Conservation (phyloP, 2,329 filamentous ascomycete genomes). For the Alternaria arbusti region DNA sequence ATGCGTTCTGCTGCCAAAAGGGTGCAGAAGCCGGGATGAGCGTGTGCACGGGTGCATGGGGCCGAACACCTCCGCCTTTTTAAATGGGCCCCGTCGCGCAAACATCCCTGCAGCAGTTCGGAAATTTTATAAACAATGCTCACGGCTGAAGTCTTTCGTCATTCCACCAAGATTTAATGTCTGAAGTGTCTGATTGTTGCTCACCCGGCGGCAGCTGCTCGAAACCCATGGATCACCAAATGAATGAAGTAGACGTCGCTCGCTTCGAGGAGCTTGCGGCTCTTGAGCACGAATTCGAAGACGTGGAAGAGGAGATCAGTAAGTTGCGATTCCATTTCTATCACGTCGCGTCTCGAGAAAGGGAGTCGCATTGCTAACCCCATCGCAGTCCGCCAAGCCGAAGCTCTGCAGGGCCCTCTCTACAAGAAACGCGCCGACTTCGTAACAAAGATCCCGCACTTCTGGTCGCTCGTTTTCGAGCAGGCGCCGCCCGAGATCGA, state of each 20-base stretch:
- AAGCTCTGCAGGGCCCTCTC: constrained; percentile 70
- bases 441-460: constrained; percentile 77
- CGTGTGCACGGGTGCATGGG: not conserved
- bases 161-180: not conserved
- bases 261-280: constrained; percentile 77
- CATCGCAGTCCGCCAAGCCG: constrained; percentile 72
- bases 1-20: not conserved
- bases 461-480: constrained; percentile 95
- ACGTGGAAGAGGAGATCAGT: constrained; percentile 84
- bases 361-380: constrained; percentile 12
- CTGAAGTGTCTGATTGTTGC: not conserved
- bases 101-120: constrained; percentile 14
- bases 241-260: constrained; percentile 36
- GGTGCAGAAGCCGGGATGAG: not conserved
- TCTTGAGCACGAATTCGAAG: constrained; percentile 83
- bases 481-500: constrained; percentile 85
- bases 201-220: not conserved
- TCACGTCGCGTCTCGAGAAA: not conserved
- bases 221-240: constrained; percentile 29
- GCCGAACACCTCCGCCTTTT: constrained; percentile 20
- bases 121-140: constrained; percentile 22
- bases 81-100: constrained; percentile 7
- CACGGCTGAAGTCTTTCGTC: constrained; percentile 5
- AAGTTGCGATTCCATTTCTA: constrained; percentile 28
- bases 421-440: constrained; percentile 78